These are phyloP conservation scores for Candida sithepensis DNA, from an alignment of 805 yeast genomes.

Conservation along the genomic window DNA sequence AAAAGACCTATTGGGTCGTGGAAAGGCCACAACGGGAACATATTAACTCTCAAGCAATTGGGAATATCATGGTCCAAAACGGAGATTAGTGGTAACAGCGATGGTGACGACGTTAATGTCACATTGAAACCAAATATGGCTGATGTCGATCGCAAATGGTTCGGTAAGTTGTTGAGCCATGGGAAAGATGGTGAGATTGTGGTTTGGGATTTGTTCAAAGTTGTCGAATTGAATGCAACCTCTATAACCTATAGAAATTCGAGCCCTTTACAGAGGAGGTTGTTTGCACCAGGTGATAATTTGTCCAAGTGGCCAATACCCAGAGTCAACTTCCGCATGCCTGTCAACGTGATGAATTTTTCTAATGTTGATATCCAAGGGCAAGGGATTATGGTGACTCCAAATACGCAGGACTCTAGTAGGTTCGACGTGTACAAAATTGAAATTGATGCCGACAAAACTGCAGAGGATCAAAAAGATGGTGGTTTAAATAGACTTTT, in stretches of 20 bases:
- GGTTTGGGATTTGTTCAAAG: slow-evolving; percentile 40
- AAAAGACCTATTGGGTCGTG: slow-evolving; percentile 56
- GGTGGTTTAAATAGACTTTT: slow-evolving; percentile 28
- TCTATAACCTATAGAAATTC: slow-evolving; percentile 15
- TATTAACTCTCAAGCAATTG: slow-evolving; percentile 48
- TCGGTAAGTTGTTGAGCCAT: slow-evolving; percentile 55
- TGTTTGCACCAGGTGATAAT: slow-evolving; percentile 19
- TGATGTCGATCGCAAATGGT: slow-evolving; percentile 23
- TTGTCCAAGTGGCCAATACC: slow-evolving; percentile 14
- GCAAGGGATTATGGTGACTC: slow-evolving; percentile 40
- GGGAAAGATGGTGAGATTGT: slow-evolving; percentile 58
- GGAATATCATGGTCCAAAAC: slow-evolving; percentile 32
- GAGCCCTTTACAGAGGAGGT: slow-evolving; percentile 14
- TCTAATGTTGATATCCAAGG: slow-evolving; percentile 51
- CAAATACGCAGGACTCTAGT: slow-evolving; percentile 62
- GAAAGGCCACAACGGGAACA: slow-evolving; percentile 52
- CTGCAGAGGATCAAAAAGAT: neutral
- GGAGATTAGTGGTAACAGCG: slow-evolving; percentile 4
- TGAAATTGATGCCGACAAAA: neutral
- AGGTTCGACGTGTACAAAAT: slow-evolving; percentile 58
- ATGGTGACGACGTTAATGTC: neutral
- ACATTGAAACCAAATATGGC: slow-evolving; percentile 9
- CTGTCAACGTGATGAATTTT: slow-evolving; percentile 72
- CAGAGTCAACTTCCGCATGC: slow-evolving; percentile 43
- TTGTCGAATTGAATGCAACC: slow-evolving; percentile 9